Percentiles rank a stretch among this genome's conserved stretches.
These are phyloP conservation scores for Plasmodium billcollinsi DNA, from an alignment of 169 alveolate species.

Conservation along the genomic window DNA sequence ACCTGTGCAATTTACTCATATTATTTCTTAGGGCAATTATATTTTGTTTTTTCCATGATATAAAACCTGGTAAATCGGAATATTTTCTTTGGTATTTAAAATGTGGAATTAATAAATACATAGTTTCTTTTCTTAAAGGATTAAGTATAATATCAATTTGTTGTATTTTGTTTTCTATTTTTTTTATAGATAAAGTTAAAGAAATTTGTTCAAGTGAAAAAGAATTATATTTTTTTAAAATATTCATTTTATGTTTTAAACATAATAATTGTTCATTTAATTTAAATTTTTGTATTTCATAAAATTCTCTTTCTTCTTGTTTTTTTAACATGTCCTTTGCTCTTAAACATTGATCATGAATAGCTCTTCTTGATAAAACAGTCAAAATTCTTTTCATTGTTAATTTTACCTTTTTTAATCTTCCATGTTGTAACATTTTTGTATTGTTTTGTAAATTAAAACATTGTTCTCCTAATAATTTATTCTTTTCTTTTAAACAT, in stretches of 20 bases:
- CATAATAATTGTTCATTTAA: slow-evolving; percentile 80
- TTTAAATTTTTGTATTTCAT: slow-evolving; percentile 86
- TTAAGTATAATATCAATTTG: slow-evolving; percentile 80
- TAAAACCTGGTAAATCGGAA: slow-evolving; percentile 87
- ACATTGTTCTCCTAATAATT: slow-evolving; percentile 88
- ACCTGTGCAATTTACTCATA: slow-evolving; percentile 75
- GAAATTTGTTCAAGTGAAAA: slow-evolving; percentile 82
- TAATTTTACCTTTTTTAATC: slow-evolving; percentile 88
- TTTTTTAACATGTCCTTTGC: slow-evolving; percentile 87
- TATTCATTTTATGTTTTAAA: slow-evolving; percentile 53
- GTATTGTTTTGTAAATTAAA: slow-evolving; percentile 84
- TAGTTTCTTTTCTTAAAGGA: slow-evolving; percentile 86
- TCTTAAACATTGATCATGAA: slow-evolving; percentile 89
- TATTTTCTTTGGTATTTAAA: slow-evolving; percentile 85
- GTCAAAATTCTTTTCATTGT: slow-evolving; percentile 90
- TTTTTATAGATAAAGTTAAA: slow-evolving; percentile 77
- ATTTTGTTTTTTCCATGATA: slow-evolving; percentile 87
- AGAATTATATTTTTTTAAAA: slow-evolving; percentile 49
- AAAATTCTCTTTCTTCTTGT: slow-evolving; percentile 87
- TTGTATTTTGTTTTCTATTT: slow-evolving; percentile 80
- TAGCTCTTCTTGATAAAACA: slow-evolving; percentile 89
- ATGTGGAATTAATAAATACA: slow-evolving; percentile 84
- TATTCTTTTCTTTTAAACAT: slow-evolving; percentile 89
- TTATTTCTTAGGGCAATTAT: slow-evolving; percentile 83
- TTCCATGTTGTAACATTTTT: slow-evolving; percentile 86